Percentiles rank a stretch among this genome's conserved stretches.
phyloP scores from a whole-genome alignment of 2,329 filamentous ascomycete species.

The Alternaria tenuissima region DNA sequence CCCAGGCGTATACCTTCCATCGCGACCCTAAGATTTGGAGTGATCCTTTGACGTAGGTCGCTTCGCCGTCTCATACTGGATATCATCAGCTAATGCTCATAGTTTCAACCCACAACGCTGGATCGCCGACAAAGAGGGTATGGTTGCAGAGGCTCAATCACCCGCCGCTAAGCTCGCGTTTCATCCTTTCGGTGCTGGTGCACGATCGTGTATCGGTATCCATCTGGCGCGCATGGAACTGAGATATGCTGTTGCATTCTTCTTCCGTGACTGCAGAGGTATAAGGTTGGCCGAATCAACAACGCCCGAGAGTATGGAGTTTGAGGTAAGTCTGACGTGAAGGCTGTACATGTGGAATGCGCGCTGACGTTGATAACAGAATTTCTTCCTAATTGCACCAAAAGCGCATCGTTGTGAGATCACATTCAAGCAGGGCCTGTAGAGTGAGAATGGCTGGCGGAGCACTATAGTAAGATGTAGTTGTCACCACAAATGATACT shows the following conservation, averaged over 20 bases:
- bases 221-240: slow-evolving; percentile 71
- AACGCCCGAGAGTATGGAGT: slow-evolving; percentile 53
- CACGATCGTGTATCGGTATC: slow-evolving; percentile 73
- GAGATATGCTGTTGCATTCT: slow-evolving; percentile 59
- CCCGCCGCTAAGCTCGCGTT: slow-evolving; percentile 61
- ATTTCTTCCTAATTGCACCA: slow-evolving; percentile 56
- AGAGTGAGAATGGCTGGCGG: fast-evolving
- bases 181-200: slow-evolving; percentile 74
- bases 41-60: slow-evolving; percentile 36
- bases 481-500: neutral
- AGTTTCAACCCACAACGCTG: slow-evolving; percentile 49
- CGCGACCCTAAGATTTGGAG: slow-evolving; percentile 45
- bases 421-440: slow-evolving; percentile 20
- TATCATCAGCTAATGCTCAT: neutral
- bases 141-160: slow-evolving; percentile 33
- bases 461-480: neutral
- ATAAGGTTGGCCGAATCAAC: slow-evolving; percentile 35
- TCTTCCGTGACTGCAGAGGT: slow-evolving; percentile 59
- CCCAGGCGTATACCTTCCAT: slow-evolving; percentile 53
- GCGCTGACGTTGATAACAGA: slow-evolving; percentile 11
- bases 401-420: slow-evolving; percentile 55
- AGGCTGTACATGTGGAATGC: neutral
- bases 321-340: slow-evolving; percentile 32
- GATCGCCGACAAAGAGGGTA: slow-evolving; percentile 33
- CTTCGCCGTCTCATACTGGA: too few relatives aligned